These are phyloP conservation scores for Daldinia loculata DNA, from an alignment of 495 filamentous ascomycete species.

Conservation along the genomic window DNA sequence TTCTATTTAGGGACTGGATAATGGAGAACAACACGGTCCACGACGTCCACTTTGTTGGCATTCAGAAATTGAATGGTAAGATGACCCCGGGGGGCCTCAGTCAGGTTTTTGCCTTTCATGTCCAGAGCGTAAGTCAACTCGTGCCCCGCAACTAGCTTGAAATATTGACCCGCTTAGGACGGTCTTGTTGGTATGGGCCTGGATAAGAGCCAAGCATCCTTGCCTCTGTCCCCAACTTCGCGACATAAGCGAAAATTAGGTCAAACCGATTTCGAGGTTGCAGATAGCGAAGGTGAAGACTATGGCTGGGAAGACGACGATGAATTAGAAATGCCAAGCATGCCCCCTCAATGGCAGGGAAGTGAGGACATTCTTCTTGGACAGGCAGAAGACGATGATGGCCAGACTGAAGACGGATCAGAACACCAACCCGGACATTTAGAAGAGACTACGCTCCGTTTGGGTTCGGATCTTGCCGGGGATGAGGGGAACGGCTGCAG, in stretches of 20 bases:
- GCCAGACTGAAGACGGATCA: conserved; percentile 38
- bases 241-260: conserved; percentile 56
- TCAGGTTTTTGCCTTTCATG: conserved; percentile 51
- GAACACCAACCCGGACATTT: conserved; percentile 15
- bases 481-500: conserved; percentile 16
- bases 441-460: conserved; percentile 17
- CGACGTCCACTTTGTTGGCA: conserved; percentile 50
- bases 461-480: conserved; percentile 34
- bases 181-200: conserved; percentile 40
- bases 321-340: conserved; percentile 53
- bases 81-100: conserved; percentile 34
- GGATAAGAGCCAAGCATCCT: conserved; percentile 39
- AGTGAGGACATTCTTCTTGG: conserved; percentile 59
- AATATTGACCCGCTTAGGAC: conserved; percentile 37
- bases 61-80: conserved; percentile 59
- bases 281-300: conserved; percentile 62
- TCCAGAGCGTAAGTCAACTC: conserved; percentile 48
- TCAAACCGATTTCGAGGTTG: conserved; percentile 55
- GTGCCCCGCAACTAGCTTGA: neutral
- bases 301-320: conserved; percentile 62
- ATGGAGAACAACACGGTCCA: conserved; percentile 40
- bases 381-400: conserved; percentile 46
- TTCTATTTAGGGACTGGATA: conserved; percentile 74
- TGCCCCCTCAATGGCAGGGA: conserved; percentile 62
- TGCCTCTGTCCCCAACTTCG: conserved; percentile 42